phyloP scores from a whole-genome alignment of 495 filamentous ascomycete species.

The Rostrohypoxylon terebratum region DNA sequence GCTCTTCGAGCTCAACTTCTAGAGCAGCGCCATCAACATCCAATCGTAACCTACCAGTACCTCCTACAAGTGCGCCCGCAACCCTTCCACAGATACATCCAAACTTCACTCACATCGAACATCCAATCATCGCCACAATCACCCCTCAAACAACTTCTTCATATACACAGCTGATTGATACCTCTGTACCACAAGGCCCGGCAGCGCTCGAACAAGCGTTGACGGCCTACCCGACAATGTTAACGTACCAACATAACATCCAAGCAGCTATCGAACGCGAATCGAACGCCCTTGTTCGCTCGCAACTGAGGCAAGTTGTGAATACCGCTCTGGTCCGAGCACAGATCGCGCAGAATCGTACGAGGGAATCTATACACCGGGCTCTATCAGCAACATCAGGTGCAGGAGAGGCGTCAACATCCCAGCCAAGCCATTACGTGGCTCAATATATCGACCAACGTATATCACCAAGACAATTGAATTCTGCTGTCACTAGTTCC shows the following conservation, averaged over 20 bases:
- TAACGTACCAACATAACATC: conserved; percentile 55
- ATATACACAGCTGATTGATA: conserved; percentile 57
- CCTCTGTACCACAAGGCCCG: conserved; percentile 57
- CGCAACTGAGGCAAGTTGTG: conserved; percentile 58
- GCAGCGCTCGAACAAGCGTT: conserved; percentile 58
- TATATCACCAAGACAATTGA: conserved; percentile 23
- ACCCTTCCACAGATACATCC: conserved; percentile 33
- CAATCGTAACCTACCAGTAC: conserved; percentile 15
- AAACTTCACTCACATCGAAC: conserved; percentile 47
- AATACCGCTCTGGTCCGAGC: conserved; percentile 54
- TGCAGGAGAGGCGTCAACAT: conserved; percentile 20
- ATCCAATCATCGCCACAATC: conserved; percentile 51
- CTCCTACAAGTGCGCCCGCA: conserved; percentile 35
- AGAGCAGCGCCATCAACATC: conserved; percentile 28
- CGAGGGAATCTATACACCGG: conserved; percentile 51
- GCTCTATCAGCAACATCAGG: conserved; percentile 41
- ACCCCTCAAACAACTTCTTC: conserved; percentile 49
- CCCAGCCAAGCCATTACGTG: conserved; percentile 20
- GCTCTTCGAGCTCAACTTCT: conserved; percentile 22
- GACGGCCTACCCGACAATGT: conserved; percentile 57
- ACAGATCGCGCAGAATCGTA: conserved; percentile 57
- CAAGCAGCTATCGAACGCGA: conserved; percentile 58
- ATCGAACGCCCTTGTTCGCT: conserved; percentile 53
- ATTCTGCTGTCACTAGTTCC: conserved; percentile 6
- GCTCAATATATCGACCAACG: conserved; percentile 25